Base-by-base conservation (phyloP, 192 early-diverging fungal genomes). In the Umbelopsis vinacea region DNA sequence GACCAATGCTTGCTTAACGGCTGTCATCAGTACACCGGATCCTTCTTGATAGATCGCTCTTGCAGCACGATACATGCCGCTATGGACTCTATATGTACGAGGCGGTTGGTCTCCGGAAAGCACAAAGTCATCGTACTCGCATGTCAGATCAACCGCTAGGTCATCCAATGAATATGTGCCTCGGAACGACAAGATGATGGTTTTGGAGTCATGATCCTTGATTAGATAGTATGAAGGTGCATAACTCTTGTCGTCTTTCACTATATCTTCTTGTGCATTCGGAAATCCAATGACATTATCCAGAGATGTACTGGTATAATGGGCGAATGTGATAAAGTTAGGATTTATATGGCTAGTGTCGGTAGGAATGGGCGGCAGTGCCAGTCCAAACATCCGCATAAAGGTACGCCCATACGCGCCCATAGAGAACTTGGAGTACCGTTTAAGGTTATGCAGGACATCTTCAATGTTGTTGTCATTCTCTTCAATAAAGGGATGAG, bases 161-260 rank as follows among this genome's bases (percentile, higher is more conserved):
- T 86, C 85, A 37, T 84, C 73, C 46, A 86, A 67, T 5, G 83
- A 83, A 48, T 80, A 79, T n/a, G 85, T 86, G 6, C 85, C 85
- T 15, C 85, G 57, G 22, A 86, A 50, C n/a, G 82, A 81, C 24
- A 86, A 48, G 17, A 86, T 82, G 46, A 86, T 79, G 47, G 73
- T 73, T 45, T 75, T 76, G 24, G 82, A 72, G 12, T 76, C 74
- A 22, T 80, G 74, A 40, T 86, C 85, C 35, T 77, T 74, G 68
- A 86, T 72, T 38, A 86, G 66, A 40, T 81, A 84, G 67, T 81
- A 86, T 2, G 83, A 76, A 12, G 85, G 85, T 24, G 75, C 9
- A 14, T 63, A 63, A 17, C 33, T 63, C 17, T 26, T 63, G 33
- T 63, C 57, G 15, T 37, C 37, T 10, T 14, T 17, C 15, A 21